These are phyloP conservation scores for Talaromyces verruculosus DNA, from an alignment of 2,329 filamentous ascomycete species.

Conservation along the genomic window DNA sequence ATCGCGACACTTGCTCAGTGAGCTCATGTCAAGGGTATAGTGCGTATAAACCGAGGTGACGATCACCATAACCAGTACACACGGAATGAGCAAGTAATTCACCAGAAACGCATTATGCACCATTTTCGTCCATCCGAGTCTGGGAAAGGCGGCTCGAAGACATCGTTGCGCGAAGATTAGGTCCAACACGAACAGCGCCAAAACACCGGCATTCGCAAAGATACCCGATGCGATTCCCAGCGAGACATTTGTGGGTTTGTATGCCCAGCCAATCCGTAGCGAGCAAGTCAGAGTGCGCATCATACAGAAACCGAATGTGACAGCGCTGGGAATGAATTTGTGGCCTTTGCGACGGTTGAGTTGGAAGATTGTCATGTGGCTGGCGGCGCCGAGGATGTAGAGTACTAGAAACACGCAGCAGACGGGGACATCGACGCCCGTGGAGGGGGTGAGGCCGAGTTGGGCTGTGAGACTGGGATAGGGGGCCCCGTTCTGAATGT, in stretches of 20 bases:
- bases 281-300: conserved; percentile 49
- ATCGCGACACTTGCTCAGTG: conserved; percentile 55
- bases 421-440: conserved; percentile 63
- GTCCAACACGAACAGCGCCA: conserved; percentile 76
- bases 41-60: conserved; percentile 62
- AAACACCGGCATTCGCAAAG: conserved; percentile 70
- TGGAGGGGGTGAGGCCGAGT: conserved; percentile 53
- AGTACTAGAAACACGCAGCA: conserved; percentile 60
- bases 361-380: conserved; percentile 49
- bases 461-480: conserved; percentile 35
- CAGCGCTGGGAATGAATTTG: conserved; percentile 52
- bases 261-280: conserved; percentile 60
- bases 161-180: conserved; percentile 74
- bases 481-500: conserved; percentile 26
- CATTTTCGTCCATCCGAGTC: conserved; percentile 64
- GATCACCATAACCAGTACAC: conserved; percentile 66
- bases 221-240: conserved; percentile 62
- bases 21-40: conserved; percentile 61
- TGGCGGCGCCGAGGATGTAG: conserved; percentile 44
- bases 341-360: conserved; percentile 44
- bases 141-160: conserved; percentile 69
- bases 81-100: conserved; percentile 59
- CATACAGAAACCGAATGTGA: conserved; percentile 53
- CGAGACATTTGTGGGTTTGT: conserved; percentile 42
- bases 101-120: conserved; percentile 56